Percentiles rank a stretch among this genome's conserved stretches.
Conservation (phyloP, 805 yeast species). For the Saccharomycopsis schoenii region DNA sequence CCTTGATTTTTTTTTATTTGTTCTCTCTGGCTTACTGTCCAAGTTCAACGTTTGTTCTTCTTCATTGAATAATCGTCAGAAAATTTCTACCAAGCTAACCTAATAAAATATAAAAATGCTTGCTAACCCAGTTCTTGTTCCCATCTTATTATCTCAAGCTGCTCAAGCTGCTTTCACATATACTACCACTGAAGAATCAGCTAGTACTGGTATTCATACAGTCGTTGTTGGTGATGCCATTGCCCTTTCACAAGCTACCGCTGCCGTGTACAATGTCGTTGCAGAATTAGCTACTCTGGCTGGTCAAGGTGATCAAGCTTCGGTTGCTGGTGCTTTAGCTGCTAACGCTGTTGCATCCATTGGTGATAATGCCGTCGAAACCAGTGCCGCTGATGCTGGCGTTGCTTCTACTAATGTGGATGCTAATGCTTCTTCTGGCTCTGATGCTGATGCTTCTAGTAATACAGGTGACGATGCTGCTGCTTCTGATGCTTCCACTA, state of each 20-base stretch:
- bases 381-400: slow-evolving; percentile 22
- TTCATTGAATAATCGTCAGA: not conserved
- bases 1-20: too few relatives aligned
- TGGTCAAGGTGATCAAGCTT: slow-evolving; percentile 20
- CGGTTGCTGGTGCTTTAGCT: slow-evolving; percentile 24
- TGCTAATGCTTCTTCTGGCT: slow-evolving; percentile 3
- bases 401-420: slow-evolving; percentile 7
- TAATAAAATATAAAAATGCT: not conserved
- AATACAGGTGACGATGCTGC: slow-evolving; percentile 19
- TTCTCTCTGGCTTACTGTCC: too few relatives aligned
- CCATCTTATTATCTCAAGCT: slow-evolving; percentile 5
- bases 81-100: too few relatives aligned
- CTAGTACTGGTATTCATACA: slow-evolving; percentile 16
- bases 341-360: slow-evolving; percentile 21
- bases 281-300: slow-evolving; percentile 11
- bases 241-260: slow-evolving; percentile 22
- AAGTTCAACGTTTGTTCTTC: not conserved
- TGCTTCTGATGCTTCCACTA: slow-evolving; percentile 22
- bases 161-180: slow-evolving; percentile 7
- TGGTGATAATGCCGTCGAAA: slow-evolving; percentile 16
- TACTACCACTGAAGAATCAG: slow-evolving; percentile 7
- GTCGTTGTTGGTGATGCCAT: slow-evolving; percentile 5
- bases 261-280: slow-evolving; percentile 22
- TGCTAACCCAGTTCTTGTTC: slow-evolving; percentile 5
- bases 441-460: slow-evolving; percentile 4